A percentile compares a stretch with the other conserved stretches of the same genome.
phyloP scores from a whole-genome alignment of 2,329 filamentous ascomycete genomes.

The Cercospora zeae-maydis region DNA sequence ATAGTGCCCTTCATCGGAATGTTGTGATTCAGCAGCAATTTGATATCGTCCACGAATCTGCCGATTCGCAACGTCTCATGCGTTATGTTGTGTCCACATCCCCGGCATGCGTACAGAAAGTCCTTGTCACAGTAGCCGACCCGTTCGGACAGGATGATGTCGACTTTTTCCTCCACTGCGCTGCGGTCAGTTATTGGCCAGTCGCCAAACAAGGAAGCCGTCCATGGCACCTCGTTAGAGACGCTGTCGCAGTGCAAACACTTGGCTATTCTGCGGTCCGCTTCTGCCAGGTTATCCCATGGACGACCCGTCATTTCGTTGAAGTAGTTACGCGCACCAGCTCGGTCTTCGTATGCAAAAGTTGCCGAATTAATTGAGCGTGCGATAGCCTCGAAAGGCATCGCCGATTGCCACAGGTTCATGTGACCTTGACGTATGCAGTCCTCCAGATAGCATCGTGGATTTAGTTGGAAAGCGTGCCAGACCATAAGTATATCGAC shows the following conservation, averaged over 20 bases:
- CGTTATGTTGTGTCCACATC: conserved; percentile 51
- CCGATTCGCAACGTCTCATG: conserved; percentile 59
- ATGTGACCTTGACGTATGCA: conserved; percentile 58
- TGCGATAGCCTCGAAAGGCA: conserved; percentile 64
- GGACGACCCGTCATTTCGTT: conserved; percentile 45
- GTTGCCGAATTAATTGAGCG: conserved; percentile 54
- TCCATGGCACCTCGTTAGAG: conserved; percentile 55
- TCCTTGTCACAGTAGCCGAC: conserved; percentile 59
- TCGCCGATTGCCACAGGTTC: conserved; percentile 57
- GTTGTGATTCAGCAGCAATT: conserved; percentile 45
- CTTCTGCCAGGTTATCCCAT: conserved; percentile 61
- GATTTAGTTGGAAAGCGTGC: conserved; percentile 77
- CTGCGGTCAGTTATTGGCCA: conserved; percentile 2
- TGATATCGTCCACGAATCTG: conserved; percentile 59
- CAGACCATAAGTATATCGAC: conserved; percentile 73
- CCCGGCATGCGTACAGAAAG: conserved; percentile 50
- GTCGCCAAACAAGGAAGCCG: conserved; percentile 30
- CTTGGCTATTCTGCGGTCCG: conserved; percentile 45
- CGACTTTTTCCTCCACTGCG: conserved; percentile 35
- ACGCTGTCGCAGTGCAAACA: conserved; percentile 55
- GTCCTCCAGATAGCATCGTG: conserved; percentile 70
- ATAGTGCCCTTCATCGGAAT: conserved; percentile 67
- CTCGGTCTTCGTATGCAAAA: conserved; percentile 54
- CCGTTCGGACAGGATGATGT: conserved; percentile 40
- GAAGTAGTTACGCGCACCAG: conserved; percentile 47